Base-by-base conservation (phyloP, 169 alveolate genomes). In the Eimeria praecox region DNA sequence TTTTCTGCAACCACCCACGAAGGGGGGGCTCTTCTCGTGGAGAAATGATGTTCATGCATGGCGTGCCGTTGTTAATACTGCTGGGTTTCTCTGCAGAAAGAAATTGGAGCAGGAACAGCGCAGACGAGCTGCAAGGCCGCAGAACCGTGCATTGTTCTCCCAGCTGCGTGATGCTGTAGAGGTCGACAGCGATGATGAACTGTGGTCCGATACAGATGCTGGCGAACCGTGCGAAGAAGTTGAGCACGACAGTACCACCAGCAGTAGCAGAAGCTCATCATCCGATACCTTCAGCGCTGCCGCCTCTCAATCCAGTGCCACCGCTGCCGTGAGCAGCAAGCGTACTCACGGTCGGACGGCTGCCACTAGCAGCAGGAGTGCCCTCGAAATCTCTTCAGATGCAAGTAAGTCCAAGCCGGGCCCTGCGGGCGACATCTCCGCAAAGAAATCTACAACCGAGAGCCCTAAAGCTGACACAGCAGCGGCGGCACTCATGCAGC, bases 121-220 rank as follows among this genome's bases (percentile, higher is more conserved):
- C 64, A 62, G 14, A 27, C 82, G 94, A 16, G 94, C 94, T 12
- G 83, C 83, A 10, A 33, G 33, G 38, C 83, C 83, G 40, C 94
- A 87, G 83, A 87, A 87, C 66, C 82, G 83, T 42, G 94, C 64
- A 3, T 3, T 87, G 30, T 87, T 62, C 83, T 30, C 94, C n/a
- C 94, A 87, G 94, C 46, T 87, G 80, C 94, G 94, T 38, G 94
- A 87, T 22, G 94, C 94, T 62, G 94, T 87, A 2, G 94, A 59
- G 82, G 49, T 87, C 52, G 94, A 87, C 75, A 62, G 94, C 46
- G 94, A 87, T 2, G 94, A 87, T 38, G 94, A 87, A n/a, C 49
- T 64, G 46, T 62, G 83, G 94, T 59, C 94, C 42, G 94, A 87
- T 24, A 59, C 64, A 64, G 94, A 87, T 38, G 94, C 38, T 64